These are phyloP conservation scores for Gossypium aridum DNA, from an alignment of 441 rosid species.

Conservation along the genomic window DNA sequence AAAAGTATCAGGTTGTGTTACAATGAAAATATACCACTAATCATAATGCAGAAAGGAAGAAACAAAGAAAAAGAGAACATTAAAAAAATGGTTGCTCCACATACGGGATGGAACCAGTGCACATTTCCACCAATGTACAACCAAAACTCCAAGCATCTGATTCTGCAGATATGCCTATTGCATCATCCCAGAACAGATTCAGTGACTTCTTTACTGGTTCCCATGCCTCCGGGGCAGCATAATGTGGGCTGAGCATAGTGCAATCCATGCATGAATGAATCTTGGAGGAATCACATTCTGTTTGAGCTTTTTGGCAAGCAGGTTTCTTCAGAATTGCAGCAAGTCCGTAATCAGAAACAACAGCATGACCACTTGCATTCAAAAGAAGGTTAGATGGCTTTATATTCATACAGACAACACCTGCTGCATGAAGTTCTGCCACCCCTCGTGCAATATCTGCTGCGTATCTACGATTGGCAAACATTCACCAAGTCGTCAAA, in stretches of 20 bases:
- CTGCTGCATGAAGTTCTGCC: constrained; percentile 97
- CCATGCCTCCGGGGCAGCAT: constrained; percentile 99
- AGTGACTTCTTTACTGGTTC: constrained; percentile 89
- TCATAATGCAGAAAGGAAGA: no score
- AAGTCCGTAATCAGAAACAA: constrained; percentile 95
- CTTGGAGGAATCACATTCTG: constrained; percentile 65
- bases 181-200: constrained; percentile 94
- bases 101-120: constrained; percentile 98
- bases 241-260: constrained; percentile 82
- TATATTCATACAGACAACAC: constrained; percentile 92
- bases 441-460: constrained; percentile 93
- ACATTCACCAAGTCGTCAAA: constrained; percentile 23
- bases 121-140: constrained; percentile 98
- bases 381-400: constrained; percentile 95
- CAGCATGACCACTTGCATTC: constrained; percentile 75
- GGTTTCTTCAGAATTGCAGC: constrained; percentile 90
- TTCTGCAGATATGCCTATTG: constrained; percentile 80
- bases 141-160: constrained; percentile 99
- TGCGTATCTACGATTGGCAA: constrained; percentile 68
- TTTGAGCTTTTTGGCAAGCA: constrained; percentile 61
- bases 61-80: constrained; percentile 1
- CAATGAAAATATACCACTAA: background rate
- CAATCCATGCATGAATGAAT: constrained; percentile 85
- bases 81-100: constrained; percentile 30
- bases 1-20: constrained; percentile 16